phyloP scores from a whole-genome alignment of 2,329 filamentous ascomycete species.

The Aspergillus ustus region DNA sequence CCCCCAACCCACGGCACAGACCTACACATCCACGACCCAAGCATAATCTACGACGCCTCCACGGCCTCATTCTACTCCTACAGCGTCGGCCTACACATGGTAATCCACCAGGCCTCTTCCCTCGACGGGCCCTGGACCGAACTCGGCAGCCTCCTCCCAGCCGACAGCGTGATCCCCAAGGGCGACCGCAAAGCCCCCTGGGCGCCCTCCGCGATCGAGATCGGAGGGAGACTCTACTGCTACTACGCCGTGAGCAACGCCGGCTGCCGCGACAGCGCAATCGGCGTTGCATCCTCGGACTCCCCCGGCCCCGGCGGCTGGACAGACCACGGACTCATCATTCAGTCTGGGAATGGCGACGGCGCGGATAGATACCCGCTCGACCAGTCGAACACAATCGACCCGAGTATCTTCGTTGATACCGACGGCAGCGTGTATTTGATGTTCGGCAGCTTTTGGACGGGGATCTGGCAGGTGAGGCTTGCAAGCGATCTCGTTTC shows the following conservation, averaged over 20 bases:
- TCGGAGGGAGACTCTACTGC: slow-evolving; percentile 64
- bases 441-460: slow-evolving; percentile 73
- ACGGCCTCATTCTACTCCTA: slow-evolving; percentile 36
- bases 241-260: slow-evolving; percentile 69
- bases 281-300: slow-evolving; percentile 61
- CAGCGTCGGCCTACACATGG: slow-evolving; percentile 37
- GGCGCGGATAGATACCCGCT: slow-evolving; percentile 35
- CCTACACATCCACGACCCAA: slow-evolving; percentile 39
- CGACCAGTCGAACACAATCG: slow-evolving; percentile 64
- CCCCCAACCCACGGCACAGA: slow-evolving; percentile 19
- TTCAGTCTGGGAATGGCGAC: slow-evolving; percentile 39
- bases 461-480: slow-evolving; percentile 64
- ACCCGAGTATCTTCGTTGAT: slow-evolving; percentile 56
- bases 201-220: slow-evolving; percentile 66
- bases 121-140: slow-evolving; percentile 39
- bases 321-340: slow-evolving; percentile 41
- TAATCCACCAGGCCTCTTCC: slow-evolving; percentile 33
- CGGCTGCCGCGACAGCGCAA: slow-evolving; percentile 65
- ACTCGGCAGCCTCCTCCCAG: slow-evolving; percentile 34
- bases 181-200: slow-evolving; percentile 39
- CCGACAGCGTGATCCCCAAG: slow-evolving; percentile 39
- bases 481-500: slow-evolving; percentile 44
- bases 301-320: slow-evolving; percentile 41
- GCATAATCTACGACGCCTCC: slow-evolving; percentile 30
- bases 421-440: slow-evolving; percentile 49